Percentiles rank a stretch among this genome's conserved stretches.
Conservation (phyloP, 106 monocot genomes). For the Dendrobium chrysotoxum region DNA sequence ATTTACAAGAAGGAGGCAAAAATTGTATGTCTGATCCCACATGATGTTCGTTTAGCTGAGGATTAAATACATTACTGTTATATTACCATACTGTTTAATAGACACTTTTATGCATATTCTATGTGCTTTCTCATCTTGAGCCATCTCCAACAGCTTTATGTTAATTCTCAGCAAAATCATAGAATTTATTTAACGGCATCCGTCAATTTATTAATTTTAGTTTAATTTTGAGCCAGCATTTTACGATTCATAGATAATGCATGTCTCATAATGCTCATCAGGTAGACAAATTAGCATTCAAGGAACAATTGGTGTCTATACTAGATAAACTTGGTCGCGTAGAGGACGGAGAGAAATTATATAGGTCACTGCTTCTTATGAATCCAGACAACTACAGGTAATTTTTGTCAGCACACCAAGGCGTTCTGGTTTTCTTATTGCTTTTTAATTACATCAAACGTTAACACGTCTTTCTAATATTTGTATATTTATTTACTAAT, state of each 20-base stretch:
- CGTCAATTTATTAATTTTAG: background rate
- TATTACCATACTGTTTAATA: background rate
- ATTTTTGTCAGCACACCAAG: slow-evolving; percentile 4
- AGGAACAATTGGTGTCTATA: slow-evolving; percentile 79
- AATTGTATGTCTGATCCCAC: slow-evolving; percentile 44
- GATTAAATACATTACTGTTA: background rate
- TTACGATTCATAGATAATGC: background rate
- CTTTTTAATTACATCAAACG: background rate
- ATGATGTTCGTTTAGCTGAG: background rate
- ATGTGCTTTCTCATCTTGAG: background rate
- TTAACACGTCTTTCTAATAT: background rate
- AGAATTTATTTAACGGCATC: background rate
- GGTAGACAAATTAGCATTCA: slow-evolving; percentile 87
- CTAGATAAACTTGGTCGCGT: slow-evolving; percentile 65
- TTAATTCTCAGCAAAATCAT: background rate
- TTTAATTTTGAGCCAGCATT: background rate
- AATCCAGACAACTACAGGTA: slow-evolving; percentile 97
- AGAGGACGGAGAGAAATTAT: slow-evolving; percentile 78
- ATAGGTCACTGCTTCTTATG: slow-evolving; percentile 71
- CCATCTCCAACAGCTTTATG: background rate
- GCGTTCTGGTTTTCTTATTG: background rate
- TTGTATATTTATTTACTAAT: background rate
- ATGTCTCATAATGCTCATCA: slow-evolving; percentile 17
- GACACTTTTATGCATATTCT: background rate
- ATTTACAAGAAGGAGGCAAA: slow-evolving; percentile 74